Evolutionary conservation across 176 grass and related monocot species (phyloP).

Genomic region (Musa itinerans): DNA sequence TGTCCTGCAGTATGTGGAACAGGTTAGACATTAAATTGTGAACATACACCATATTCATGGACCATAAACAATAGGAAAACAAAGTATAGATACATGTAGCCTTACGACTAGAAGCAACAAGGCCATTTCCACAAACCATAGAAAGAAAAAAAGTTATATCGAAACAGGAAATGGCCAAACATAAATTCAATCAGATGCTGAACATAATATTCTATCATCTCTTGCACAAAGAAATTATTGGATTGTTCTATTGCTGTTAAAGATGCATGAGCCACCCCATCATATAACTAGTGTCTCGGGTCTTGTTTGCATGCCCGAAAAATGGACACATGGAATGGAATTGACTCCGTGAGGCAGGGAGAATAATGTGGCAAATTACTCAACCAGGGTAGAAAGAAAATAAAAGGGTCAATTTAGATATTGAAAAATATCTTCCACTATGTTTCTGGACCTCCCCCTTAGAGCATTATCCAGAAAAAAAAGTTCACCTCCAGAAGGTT

Average conservation of each 20-base stretch:
- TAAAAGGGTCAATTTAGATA: too few relatives aligned
- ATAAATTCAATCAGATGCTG: not conserved
- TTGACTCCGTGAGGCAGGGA: not conserved
- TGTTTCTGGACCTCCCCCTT: too few relatives aligned
- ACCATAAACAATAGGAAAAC: not conserved
- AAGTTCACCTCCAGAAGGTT: too few relatives aligned
- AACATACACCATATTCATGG: not conserved
- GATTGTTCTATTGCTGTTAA: too few relatives aligned
- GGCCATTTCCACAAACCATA: not conserved
- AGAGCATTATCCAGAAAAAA: too few relatives aligned
- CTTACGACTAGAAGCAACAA: not conserved
- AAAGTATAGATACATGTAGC: not conserved
- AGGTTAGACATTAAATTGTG: not conserved
- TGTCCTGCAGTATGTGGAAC: conserved; percentile 39
- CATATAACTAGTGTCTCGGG: not conserved
- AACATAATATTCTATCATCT: not conserved
- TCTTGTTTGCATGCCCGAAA: not conserved
- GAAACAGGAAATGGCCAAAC: not conserved
- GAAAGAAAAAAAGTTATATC: not conserved
- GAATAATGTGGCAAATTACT: not conserved
- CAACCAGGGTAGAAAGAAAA: too few relatives aligned
- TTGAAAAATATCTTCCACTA: too few relatives aligned
- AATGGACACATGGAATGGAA: not conserved
- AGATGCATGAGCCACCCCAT: not conserved
- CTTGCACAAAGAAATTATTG: too few relatives aligned